Conservation (phyloP, 2,329 filamentous ascomycete genomes). For the Aspergillus tamarii region DNA sequence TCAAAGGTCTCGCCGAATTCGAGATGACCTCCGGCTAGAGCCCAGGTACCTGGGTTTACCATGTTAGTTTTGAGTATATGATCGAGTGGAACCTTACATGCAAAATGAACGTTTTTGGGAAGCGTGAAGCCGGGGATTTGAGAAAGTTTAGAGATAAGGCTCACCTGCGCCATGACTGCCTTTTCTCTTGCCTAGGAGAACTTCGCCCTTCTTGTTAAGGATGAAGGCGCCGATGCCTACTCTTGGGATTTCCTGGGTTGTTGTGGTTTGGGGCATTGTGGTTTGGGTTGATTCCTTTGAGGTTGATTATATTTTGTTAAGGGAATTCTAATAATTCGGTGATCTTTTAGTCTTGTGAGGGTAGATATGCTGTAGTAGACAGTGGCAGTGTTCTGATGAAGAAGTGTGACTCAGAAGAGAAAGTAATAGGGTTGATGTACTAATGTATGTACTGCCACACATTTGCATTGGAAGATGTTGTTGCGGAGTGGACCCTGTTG, state of each 20-base stretch:
- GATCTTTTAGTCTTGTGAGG: too few species aligned
- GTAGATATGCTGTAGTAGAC: too few species aligned
- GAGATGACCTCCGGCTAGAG: constrained; percentile 74
- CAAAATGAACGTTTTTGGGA: not conserved
- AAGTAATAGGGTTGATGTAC: not conserved
- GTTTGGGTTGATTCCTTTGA: not conserved
- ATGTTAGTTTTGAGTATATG: not conserved
- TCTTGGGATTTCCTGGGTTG: constrained; percentile 22
- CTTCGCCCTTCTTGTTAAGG: constrained; percentile 44
- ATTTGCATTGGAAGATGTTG: not conserved
- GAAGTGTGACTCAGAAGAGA: not conserved
- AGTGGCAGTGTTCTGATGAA: not conserved
- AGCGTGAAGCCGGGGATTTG: not conserved
- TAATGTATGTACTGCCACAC: not conserved
- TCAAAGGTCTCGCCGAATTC: constrained; percentile 68
- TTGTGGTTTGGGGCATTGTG: not conserved
- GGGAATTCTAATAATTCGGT: too few species aligned
- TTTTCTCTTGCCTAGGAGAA: constrained; percentile 53
- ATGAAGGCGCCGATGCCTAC: constrained; percentile 57
- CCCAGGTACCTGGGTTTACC: constrained; percentile 56
- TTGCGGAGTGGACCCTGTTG: not conserved
- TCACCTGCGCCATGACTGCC: constrained; percentile 52
- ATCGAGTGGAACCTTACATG: not conserved
- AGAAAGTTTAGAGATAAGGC: not conserved
- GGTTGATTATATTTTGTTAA: too few species aligned